A percentile compares a stretch with the other conserved stretches of the same genome.
phyloP scores from a whole-genome alignment of 2,329 filamentous ascomycete genomes.

The Pleoardoris graminearum region DNA sequence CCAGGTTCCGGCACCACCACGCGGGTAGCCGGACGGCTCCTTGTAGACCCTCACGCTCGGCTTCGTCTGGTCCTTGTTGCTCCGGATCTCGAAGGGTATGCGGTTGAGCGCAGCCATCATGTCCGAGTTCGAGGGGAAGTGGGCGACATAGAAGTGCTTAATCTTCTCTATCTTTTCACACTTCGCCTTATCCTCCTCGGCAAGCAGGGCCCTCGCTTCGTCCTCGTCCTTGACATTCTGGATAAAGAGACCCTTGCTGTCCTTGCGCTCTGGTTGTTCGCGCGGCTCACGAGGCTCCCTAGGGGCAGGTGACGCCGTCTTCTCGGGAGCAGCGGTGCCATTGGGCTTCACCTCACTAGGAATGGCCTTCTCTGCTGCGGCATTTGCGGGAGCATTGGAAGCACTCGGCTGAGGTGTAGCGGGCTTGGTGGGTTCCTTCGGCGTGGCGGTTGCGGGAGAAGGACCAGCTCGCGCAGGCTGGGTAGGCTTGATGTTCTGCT shows the following conservation, averaged over 20 bases:
- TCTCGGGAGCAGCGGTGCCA: conserved; percentile 51
- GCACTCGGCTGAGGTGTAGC: conserved; percentile 53
- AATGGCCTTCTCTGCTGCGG: conserved; percentile 45
- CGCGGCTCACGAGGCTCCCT: conserved; percentile 59
- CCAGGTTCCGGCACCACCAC: conserved; percentile 60
- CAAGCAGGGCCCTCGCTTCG: conserved; percentile 78
- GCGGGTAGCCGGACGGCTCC: conserved; percentile 59
- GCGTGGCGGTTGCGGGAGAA: conserved; percentile 47
- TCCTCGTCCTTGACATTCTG: conserved; percentile 84
- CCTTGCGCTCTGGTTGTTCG: conserved; percentile 59
- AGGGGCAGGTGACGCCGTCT: conserved; percentile 45
- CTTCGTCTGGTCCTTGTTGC: conserved; percentile 71
- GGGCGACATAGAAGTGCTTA: conserved; percentile 80
- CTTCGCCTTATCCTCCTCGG: conserved; percentile 80
- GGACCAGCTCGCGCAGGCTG: conserved; percentile 45
- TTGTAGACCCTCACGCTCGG: conserved; percentile 84
- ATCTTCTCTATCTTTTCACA: conserved; percentile 71
- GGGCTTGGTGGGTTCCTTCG: conserved; percentile 54
- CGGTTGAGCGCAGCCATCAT: conserved; percentile 77
- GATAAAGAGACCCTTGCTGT: conserved; percentile 86
- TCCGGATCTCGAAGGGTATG: conserved; percentile 76
- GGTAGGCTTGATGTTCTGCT: conserved; percentile 42
- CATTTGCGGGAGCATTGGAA: conserved; percentile 37
- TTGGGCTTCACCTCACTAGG: conserved; percentile 53
- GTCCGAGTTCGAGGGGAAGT: conserved; percentile 79